Evolutionary conservation across 176 grass and related monocot genomes (phyloP).

Genomic region (Musa schizocarpa): DNA sequence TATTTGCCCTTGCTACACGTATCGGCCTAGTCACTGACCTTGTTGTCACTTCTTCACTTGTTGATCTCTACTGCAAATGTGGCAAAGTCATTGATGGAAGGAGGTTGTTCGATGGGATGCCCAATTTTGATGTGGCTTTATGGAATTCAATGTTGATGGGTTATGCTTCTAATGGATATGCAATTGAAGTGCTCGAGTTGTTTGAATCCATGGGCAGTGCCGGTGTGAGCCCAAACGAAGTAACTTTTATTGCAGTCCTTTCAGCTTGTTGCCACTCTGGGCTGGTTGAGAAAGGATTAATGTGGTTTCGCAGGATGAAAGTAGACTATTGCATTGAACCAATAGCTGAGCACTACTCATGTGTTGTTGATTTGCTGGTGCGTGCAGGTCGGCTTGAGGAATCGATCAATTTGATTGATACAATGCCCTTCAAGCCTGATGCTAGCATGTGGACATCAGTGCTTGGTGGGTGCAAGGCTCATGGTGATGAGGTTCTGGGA

Average conservation of each 20-base stretch:
- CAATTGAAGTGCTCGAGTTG: constrained; percentile 38
- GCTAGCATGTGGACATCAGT: constrained; percentile 47
- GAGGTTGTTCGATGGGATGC: constrained; percentile 30
- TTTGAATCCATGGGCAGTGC: constrained; percentile 36
- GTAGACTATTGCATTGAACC: constrained; percentile 36
- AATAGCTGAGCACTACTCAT: constrained; percentile 53
- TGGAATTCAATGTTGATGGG: constrained; percentile 76
- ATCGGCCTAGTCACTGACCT: constrained; percentile 39
- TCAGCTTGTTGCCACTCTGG: constrained; percentile 61
- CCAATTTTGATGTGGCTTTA: constrained; percentile 32
- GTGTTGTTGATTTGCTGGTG: constrained; percentile 49
- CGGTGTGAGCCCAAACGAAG: constrained; percentile 36
- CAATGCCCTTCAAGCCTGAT: constrained; percentile 64
- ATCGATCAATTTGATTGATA: constrained; percentile 63
- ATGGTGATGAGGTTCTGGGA: constrained; percentile 37
- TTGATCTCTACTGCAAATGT: constrained; percentile 78
- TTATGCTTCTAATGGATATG: constrained; percentile 69
- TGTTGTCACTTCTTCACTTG: constrained; percentile 36
- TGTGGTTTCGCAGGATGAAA: constrained; percentile 57
- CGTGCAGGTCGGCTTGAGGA: constrained; percentile 51
- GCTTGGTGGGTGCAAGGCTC: constrained; percentile 59
- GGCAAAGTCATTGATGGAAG: constrained; percentile 36
- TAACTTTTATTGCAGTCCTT: constrained; percentile 55
- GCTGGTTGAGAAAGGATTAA: constrained; percentile 50
- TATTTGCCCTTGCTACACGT: constrained; percentile 38